Conservation (phyloP, 2,329 filamentous ascomycete species). For the Hyphodiscus sp. region DNA sequence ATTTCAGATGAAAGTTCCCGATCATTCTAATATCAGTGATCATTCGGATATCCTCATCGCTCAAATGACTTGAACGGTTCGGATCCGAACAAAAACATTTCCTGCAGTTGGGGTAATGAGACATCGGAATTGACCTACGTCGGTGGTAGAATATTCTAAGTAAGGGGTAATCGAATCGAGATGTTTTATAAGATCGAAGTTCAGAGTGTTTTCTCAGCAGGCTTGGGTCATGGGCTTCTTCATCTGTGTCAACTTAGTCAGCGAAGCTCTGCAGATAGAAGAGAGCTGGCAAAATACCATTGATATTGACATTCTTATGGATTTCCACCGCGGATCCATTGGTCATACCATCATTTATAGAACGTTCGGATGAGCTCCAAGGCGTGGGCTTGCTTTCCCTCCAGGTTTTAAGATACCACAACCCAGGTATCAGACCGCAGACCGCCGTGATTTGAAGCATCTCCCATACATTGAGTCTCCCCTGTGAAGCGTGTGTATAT, state of each 20-base stretch:
- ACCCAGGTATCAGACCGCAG: conserved; percentile 17
- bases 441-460: conserved; percentile 18
- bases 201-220: conserved; percentile 72
- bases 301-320: conserved; percentile 11
- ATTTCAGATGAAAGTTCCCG: too few relatives aligned
- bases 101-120: too few relatives aligned
- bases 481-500: conserved; percentile 12
- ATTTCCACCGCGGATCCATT: not conserved
- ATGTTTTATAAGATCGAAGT: conserved; percentile 66
- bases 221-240: conserved; percentile 54
- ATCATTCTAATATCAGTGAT: too few relatives aligned
- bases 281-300: conserved; percentile 13
- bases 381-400: conserved; percentile 13
- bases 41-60: too few relatives aligned
- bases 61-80: too few relatives aligned
- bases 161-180: conserved; percentile 59
- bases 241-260: conserved; percentile 7
- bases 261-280: not conserved
- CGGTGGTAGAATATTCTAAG: conserved; percentile 78
- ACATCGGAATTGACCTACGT: conserved; percentile 29
- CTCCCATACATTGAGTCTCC: conserved; percentile 17
- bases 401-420: conserved; percentile 19
- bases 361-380: conserved; percentile 11
- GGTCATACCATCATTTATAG: not conserved
- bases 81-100: too few relatives aligned